Evolutionary conservation across 2,329 filamentous ascomycete genomes (phyloP).

Genomic region (Colletotrichum sp.): DNA sequence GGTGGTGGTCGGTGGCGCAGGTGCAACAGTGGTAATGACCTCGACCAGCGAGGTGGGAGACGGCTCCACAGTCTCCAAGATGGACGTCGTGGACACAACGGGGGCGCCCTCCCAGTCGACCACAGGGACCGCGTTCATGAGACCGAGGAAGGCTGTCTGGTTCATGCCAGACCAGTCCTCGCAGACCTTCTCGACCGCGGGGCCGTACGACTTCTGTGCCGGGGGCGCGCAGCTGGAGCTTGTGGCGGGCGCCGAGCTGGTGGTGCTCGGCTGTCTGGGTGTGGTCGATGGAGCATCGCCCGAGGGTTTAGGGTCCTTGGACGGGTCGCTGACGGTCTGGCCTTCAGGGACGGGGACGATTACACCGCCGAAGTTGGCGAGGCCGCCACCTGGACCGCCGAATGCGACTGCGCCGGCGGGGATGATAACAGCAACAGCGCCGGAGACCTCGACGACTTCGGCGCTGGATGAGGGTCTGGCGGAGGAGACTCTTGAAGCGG

Average conservation of each 20-base stretch:
- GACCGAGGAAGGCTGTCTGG: neutral
- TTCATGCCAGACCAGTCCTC: neutral
- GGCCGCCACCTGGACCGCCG: neutral
- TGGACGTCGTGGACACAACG: neutral
- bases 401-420: neutral
- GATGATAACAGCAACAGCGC: neutral
- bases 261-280: neutral
- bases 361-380: neutral
- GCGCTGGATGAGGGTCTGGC: neutral
- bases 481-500: neutral
- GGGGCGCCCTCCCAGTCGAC: neutral
- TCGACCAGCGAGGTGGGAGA: neutral
- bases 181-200: neutral
- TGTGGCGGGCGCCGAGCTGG: neutral
- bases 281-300: neutral
- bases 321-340: neutral
- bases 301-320: neutral
- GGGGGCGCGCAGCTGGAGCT: neutral
- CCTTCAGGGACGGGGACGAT: neutral
- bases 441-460: neutral
- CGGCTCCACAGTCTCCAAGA: neutral
- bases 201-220: neutral
- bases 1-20: neutral
- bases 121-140: neutral
- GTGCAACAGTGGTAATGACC: neutral